Evolutionary conservation across 192 early-diverging fungal genomes (phyloP).

Genomic region (Cetraspora pellucida): DNA sequence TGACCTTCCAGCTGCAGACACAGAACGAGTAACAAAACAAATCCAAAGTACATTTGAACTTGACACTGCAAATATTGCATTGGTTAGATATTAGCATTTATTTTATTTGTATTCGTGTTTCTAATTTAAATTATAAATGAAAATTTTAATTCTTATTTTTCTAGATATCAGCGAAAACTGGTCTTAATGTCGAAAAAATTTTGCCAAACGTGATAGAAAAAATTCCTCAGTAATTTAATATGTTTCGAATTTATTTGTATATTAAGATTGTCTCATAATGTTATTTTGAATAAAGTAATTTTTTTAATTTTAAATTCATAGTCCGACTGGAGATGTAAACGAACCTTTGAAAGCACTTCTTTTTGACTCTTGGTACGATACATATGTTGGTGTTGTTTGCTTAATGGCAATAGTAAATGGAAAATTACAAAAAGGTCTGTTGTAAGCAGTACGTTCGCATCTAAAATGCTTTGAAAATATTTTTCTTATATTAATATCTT

Average conservation of each 20-base stretch:
- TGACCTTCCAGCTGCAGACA: conserved; percentile 88
- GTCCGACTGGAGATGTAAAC: conserved; percentile 63
- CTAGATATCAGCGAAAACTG: conserved; percentile 88
- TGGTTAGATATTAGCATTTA: conserved; percentile 31
- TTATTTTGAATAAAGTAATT: background rate
- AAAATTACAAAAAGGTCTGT: conserved; percentile 65
- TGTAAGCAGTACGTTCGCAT: background rate
- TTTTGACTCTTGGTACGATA: conserved; percentile 98
- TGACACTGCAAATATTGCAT: conserved; percentile 57
- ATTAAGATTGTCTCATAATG: background rate
- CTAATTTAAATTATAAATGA: background rate
- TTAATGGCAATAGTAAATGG: conserved; percentile 90
- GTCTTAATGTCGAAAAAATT: conserved; percentile 71
- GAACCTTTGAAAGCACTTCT: conserved; percentile 84
- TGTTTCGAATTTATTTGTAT: background rate
- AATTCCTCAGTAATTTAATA: conserved; percentile 61
- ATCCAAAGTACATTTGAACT: conserved; percentile 90
- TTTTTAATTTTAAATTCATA: conserved; percentile 25
- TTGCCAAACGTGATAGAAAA: conserved; percentile 77
- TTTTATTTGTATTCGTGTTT: background rate
- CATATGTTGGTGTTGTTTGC: conserved; percentile 96
- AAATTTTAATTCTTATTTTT: conserved; percentile 15
- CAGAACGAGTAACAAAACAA: conserved; percentile 72
- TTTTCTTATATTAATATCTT: background rate
- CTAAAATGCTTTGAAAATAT: background rate